Base-by-base conservation (phyloP, 23 red algal genomes). In the Cyanidiococcus yangmingshanensis region DNA sequence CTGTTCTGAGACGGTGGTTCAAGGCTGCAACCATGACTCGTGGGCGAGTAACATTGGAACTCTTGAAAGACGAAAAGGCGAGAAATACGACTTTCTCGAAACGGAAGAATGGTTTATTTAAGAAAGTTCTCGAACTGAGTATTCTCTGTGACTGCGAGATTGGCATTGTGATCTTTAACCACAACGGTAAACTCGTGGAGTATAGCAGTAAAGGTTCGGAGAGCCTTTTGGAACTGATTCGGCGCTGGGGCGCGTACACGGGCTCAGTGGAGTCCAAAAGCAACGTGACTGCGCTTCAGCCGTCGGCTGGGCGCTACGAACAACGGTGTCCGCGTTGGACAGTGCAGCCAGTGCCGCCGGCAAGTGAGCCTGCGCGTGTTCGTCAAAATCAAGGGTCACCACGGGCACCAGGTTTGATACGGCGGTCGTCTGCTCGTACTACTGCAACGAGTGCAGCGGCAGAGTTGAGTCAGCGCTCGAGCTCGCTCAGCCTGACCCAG, bases 61-160 rank as follows among this genome's bases (percentile, higher is more conserved):
- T 71, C 7, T 25, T 71, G 63, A 71, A 71, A 29, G 32, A 71
- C 27, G 63, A 71, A 7, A 71, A 71, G 27, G 63, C 63, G 21
- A 25, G 63, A 25, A 71, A 71, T 35, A 71, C 21, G n/a, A 95
- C 90, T 33, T 95, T 95, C 76, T 58, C 80, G 17, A 95, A 95
- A 59, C 40, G 90, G 58, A 89, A 89, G 84, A 86, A 89, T 74
- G 90, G 90, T 1, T 77, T 90, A 32, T 40, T 95, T 24, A 95
- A 95, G 57, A 95, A 95, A 58, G 90, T 86, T 1, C 79, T 82
- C 59, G 86, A 95, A 82, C 86, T 95, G 51, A 82, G 83, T 40
- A 41, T 91, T 39, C 83, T 98, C 26, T 91, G 88, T 71, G 94
- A 89, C 76, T 89, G 88, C 36, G 89, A 98, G 41, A 58, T 98